A percentile compares a stretch with the other conserved stretches of the same genome.
phyloP scores from a whole-genome alignment of 1,284 basidiomycete genomes.

The Moesziomyces sp. region DNA sequence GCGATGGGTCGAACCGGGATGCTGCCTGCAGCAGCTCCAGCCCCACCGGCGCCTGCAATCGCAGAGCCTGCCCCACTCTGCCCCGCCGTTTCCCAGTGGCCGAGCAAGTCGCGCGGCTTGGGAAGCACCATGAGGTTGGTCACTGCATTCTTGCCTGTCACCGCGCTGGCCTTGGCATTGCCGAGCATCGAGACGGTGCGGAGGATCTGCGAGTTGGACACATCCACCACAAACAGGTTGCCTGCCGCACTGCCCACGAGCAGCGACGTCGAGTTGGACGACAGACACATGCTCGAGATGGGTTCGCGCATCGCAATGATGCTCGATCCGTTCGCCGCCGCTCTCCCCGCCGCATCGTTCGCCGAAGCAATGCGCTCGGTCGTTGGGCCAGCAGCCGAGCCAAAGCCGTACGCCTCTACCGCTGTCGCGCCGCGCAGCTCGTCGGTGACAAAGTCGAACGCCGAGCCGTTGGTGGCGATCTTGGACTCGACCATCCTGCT shows the following conservation, averaged over 20 bases:
- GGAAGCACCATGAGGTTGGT: slow-evolving; percentile 42
- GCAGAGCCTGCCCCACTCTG: slow-evolving; percentile 16
- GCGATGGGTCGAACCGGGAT: slow-evolving; percentile 37
- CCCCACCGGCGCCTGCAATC: slow-evolving; percentile 17
- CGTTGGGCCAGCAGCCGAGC: slow-evolving; percentile 19
- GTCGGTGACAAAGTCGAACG: slow-evolving; percentile 37
- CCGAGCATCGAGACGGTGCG: slow-evolving; percentile 74
- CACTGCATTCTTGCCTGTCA: slow-evolving; percentile 51
- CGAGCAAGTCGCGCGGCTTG: slow-evolving; percentile 49
- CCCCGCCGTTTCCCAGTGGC: slow-evolving; percentile 30
- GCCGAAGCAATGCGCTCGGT: slow-evolving; percentile 21
- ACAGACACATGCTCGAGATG: slow-evolving; percentile 79
- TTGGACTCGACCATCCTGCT: slow-evolving; percentile 35
- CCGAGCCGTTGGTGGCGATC: slow-evolving; percentile 12
- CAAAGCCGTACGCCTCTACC: slow-evolving; percentile 31
- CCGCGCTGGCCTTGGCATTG: slow-evolving; percentile 35
- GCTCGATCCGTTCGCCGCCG: slow-evolving; percentile 25
- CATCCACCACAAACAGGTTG: slow-evolving; percentile 83
- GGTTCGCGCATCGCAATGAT: slow-evolving; percentile 35
- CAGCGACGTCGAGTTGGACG: slow-evolving; percentile 76
- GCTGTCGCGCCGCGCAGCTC: slow-evolving; percentile 25
- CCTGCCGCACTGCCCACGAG: slow-evolving; percentile 69
- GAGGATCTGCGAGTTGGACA: slow-evolving; percentile 87
- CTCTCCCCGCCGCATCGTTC: slow-evolving; percentile 11
- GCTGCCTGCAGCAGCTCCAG: slow-evolving; percentile 10